Percentiles rank a stretch among this genome's conserved stretches.
Conservation (phyloP, 352 stramenopile species). For the Pythium rishiriense region DNA sequence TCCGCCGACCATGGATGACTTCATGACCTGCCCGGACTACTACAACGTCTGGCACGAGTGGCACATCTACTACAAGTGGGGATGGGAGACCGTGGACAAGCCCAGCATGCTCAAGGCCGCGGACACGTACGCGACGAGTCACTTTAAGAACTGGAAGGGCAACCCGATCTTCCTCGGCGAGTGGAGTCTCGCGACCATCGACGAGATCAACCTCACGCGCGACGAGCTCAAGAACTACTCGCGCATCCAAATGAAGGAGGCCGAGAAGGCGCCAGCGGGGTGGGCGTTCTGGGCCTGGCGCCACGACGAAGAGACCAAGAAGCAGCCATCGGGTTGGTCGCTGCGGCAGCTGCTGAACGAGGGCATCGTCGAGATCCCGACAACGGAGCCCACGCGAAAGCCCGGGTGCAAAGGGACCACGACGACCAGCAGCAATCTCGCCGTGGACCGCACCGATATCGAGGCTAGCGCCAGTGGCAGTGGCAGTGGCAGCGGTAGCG, state of each 20-base stretch:
- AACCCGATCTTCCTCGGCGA: conserved; percentile 59
- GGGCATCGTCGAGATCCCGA: conserved; percentile 10
- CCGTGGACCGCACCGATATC: neutral
- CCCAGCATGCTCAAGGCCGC: conserved; percentile 17
- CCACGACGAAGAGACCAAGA: conserved; percentile 21
- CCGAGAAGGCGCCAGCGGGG: conserved; percentile 15
- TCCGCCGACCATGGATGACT: conserved; percentile 32
- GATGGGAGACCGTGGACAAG: conserved; percentile 25
- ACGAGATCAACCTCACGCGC: conserved; percentile 11
- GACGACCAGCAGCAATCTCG: neutral
- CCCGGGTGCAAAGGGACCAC: conserved; percentile 4
- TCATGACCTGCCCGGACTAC: conserved; percentile 36
- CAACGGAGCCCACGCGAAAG: neutral
- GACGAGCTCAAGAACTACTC: conserved; percentile 28
- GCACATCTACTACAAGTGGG: conserved; percentile 61
- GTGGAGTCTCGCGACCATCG: conserved; percentile 46
- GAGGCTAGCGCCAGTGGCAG: neutral
- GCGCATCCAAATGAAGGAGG: conserved; percentile 32
- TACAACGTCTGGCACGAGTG: conserved; percentile 62
- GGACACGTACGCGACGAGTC: conserved; percentile 8
- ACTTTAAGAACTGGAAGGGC: conserved; percentile 28
- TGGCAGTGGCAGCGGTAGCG: neutral
- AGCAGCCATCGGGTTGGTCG: conserved; percentile 23
- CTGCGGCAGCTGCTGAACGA: conserved; percentile 17
- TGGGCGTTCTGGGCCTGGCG: conserved; percentile 34